phyloP scores from a whole-genome alignment of 2,329 filamentous ascomycete genomes.

The Dendryphion nanum region DNA sequence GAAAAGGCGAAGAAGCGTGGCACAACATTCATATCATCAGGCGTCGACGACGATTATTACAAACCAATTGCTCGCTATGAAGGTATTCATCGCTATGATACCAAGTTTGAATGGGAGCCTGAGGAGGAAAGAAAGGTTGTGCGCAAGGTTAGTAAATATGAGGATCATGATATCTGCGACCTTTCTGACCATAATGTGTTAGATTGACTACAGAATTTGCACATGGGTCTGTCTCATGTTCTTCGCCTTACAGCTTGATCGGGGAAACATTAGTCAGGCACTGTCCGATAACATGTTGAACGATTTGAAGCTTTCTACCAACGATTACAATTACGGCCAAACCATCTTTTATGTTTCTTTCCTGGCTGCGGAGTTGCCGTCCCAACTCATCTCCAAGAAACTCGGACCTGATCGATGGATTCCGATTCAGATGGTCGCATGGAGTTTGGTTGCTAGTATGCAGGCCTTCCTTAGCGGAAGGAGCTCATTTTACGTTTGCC shows the following conservation, averaged over 20 bases:
- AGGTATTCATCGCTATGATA: slow-evolving; percentile 59
- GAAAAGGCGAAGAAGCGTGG: not conserved
- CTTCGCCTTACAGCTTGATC: slow-evolving; percentile 54
- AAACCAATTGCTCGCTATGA: slow-evolving; percentile 57
- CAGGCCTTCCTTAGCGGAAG: slow-evolving; percentile 65
- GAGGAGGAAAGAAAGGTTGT: slow-evolving; percentile 58
- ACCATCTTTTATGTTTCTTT: slow-evolving; percentile 77
- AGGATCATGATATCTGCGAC: not conserved
- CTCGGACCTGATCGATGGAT: slow-evolving; percentile 48
- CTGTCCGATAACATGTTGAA: slow-evolving; percentile 35
- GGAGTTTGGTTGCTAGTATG: slow-evolving; percentile 56
- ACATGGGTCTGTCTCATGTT: slow-evolving; percentile 56
- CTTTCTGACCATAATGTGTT: not conserved
- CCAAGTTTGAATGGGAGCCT: slow-evolving; percentile 54
- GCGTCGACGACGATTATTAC: slow-evolving; percentile 35
- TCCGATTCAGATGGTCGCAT: slow-evolving; percentile 44
- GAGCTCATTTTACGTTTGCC: slow-evolving; percentile 43
- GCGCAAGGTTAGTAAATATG: slow-evolving; percentile 44
- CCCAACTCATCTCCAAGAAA: slow-evolving; percentile 48
- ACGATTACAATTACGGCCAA: slow-evolving; percentile 41
- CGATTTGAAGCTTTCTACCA: slow-evolving; percentile 34
- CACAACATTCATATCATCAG: not conserved
- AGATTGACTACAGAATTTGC: slow-evolving; percentile 54
- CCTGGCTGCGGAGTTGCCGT: slow-evolving; percentile 55
- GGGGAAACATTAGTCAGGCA: slow-evolving; percentile 45